These are phyloP conservation scores for Margaritispora aquatica DNA, from an alignment of 495 filamentous ascomycete species.

Conservation along the genomic window DNA sequence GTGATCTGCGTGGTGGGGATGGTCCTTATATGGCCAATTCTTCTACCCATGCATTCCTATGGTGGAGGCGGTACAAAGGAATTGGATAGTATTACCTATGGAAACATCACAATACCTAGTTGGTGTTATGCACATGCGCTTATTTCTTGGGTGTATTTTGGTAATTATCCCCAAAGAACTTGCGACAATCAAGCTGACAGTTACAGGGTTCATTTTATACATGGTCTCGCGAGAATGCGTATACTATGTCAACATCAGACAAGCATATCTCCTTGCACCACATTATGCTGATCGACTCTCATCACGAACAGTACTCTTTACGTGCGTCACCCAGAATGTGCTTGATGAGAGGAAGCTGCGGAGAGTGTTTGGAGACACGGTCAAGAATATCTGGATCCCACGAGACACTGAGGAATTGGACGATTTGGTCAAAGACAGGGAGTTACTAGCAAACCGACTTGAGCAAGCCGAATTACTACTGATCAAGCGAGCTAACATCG, in stretches of 20 bases:
- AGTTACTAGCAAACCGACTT: conserved; percentile 76
- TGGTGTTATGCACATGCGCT: conserved; percentile 76
- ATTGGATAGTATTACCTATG: conserved; percentile 72
- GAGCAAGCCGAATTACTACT: conserved; percentile 86
- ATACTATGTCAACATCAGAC: conserved; percentile 90
- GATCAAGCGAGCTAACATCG: conserved; percentile 72
- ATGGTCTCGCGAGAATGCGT: conserved; percentile 86
- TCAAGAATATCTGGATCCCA: conserved; percentile 84
- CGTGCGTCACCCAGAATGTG: conserved; percentile 72
- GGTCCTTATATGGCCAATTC: conserved; percentile 73
- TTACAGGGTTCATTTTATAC: conserved; percentile 71
- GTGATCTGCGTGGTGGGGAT: conserved; percentile 71
- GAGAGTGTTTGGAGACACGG: conserved; percentile 69
- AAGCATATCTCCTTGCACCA: conserved; percentile 87
- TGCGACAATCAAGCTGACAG: neutral
- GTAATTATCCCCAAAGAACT: conserved; percentile 27
- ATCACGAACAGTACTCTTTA: conserved; percentile 88
- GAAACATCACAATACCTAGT: conserved; percentile 55
- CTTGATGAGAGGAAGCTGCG: conserved; percentile 69
- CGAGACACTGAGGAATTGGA: conserved; percentile 78
- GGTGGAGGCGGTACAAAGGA: conserved; percentile 60
- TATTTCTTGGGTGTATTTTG: conserved; percentile 70
- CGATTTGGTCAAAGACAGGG: conserved; percentile 76
- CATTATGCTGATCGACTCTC: conserved; percentile 84
- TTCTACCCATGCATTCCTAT: conserved; percentile 81